Conservation (phyloP, 768 basidiomycete species). For the Tylopilus subfusipes region DNA sequence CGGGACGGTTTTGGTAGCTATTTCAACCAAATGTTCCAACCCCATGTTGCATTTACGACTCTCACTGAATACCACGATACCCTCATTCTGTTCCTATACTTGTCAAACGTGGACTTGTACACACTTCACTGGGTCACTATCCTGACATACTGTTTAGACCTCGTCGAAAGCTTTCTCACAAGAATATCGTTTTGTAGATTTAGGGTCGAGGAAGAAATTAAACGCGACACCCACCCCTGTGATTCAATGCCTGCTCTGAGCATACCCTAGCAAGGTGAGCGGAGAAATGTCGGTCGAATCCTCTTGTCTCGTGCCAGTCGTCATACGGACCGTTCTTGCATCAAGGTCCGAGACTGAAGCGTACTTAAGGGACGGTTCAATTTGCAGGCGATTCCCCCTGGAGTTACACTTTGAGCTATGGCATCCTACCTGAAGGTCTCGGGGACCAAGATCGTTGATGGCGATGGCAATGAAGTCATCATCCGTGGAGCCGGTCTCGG, state of each 20-base stretch:
- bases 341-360: neutral
- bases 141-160: slow-evolving; percentile 20
- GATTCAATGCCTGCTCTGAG: neutral
- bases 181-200: slow-evolving; percentile 23
- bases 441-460: slow-evolving; percentile 59
- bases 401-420: slow-evolving; percentile 10
- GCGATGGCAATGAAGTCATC: slow-evolving; percentile 52
- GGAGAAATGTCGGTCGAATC: slow-evolving; percentile 19
- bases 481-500: slow-evolving; percentile 75
- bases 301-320: neutral
- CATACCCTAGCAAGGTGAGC: neutral
- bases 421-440: slow-evolving; percentile 50
- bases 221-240: neutral
- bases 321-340: neutral
- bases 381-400: neutral
- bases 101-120: slow-evolving; percentile 24
- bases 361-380: neutral
- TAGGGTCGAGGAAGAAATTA: slow-evolving; percentile 1
- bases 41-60: slow-evolving; percentile 28
- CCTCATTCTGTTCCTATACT: slow-evolving; percentile 32
- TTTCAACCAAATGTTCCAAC: slow-evolving; percentile 27
- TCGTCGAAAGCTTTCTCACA: slow-evolving; percentile 6
- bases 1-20: slow-evolving; percentile 29
- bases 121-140: slow-evolving; percentile 17
- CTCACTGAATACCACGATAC: slow-evolving; percentile 34